Evolutionary conservation across 2,329 filamentous ascomycete species (phyloP), one percentile per base, ranked within the genome.

Genomic region (Diaporthe sp.): DNA sequence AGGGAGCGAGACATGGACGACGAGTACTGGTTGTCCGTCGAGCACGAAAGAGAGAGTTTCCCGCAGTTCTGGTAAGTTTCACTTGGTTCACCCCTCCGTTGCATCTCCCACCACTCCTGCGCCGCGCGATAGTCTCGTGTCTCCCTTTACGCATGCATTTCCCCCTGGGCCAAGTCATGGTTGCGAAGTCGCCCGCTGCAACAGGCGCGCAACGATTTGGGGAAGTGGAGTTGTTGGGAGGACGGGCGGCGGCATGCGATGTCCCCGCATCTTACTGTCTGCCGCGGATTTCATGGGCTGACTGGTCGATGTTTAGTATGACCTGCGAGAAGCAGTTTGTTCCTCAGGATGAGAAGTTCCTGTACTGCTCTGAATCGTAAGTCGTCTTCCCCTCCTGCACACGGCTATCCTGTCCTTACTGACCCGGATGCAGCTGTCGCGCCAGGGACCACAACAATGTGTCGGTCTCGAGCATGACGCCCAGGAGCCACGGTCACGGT

Each of bases 271-370:
- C 76, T 73, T 73, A 37, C 56, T 51, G 53, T 71, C 44, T 71
- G 39, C 61, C 59, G 65, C 50, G 71, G 37, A 70, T 76, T 70
- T 22, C 66, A 50, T 75, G 65, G 65, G 79, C 82, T 83, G 76
- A 82, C 79, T 72, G 77, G 68, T 76, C 74, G 53, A 74, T 69
- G 70, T 78, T 59, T 78, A 92, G 91, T 82, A 92, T 92, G 90
- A 89, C 87, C 13, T 92, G 91, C 81, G 91, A 92, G 81, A 92
- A 92, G 83, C 90, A 92, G 82, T 92, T 92, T 80, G 82, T 91
- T 32, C 87, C 90, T 66, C 84, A 87, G 53, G 88, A 90, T 79
- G 89, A 89, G 78, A 88, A 85, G 76, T 85, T 86, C 75, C 81
- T 92, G 56, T 92, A 92, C 83, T 92, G 91, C 82, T 92, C 91